These are phyloP conservation scores for Eucalyptus curtisii DNA, from an alignment of 345 rosid species.

Conservation along the genomic window DNA sequence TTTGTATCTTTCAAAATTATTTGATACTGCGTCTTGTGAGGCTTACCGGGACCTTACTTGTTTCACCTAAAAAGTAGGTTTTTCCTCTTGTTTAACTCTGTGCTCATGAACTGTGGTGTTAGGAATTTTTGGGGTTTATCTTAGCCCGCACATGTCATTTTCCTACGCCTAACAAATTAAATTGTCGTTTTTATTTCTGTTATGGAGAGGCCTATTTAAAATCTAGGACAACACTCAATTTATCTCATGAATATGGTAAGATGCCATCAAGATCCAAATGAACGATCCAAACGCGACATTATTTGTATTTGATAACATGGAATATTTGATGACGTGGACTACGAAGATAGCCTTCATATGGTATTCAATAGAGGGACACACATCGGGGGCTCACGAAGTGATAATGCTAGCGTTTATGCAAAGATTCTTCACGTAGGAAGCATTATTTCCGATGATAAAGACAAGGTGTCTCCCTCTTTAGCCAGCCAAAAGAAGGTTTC, in stretches of 20 bases:
- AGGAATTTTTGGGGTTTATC: not conserved
- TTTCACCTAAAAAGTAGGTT: too few relatives aligned
- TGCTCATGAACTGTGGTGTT: not conserved
- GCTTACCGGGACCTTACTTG: not conserved
- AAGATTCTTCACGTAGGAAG: not conserved
- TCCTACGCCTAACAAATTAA: not conserved
- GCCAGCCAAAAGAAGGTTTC: not conserved
- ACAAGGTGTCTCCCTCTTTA: not conserved
- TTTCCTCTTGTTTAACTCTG: not conserved
- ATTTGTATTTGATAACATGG: not conserved
- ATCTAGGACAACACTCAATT: not conserved
- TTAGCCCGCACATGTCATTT: not conserved
- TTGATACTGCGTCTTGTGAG: not conserved
- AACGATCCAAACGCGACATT: not conserved
- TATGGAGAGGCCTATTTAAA: not conserved
- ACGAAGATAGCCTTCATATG: not conserved
- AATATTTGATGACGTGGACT: too few relatives aligned
- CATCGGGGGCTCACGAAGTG: not conserved
- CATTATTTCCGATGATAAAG: not conserved
- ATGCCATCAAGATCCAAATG: not conserved
- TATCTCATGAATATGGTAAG: not conserved
- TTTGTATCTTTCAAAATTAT: not conserved
- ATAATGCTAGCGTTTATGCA: not conserved
- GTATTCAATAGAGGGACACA: not conserved
- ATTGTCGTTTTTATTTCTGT: not conserved